Evolutionary conservation across 1,284 basidiomycete genomes (phyloP), one percentile per base, ranked within the genome.

Genomic region (Melanopsichium pennsylvanicum): DNA sequence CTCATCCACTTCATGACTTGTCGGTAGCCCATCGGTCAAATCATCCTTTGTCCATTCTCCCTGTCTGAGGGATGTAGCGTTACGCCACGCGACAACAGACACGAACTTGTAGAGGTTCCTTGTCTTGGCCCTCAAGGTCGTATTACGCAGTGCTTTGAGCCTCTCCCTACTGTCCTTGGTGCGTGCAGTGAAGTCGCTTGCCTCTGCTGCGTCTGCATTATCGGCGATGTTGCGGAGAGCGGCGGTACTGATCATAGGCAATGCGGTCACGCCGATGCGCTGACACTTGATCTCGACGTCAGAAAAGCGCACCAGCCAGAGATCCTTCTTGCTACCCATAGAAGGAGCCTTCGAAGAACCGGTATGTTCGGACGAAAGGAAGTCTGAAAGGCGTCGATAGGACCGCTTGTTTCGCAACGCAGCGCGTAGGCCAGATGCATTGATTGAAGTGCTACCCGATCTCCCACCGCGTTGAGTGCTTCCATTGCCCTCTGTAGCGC

Each of bases 261-360:
- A 81, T 5, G 88, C 89, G 0, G 95, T 98, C 9, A 89, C 90
- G 10, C 95, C 95, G 2, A 88, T 90, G 46, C 91, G 86, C 77
- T 94, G 92, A 81, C 94, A 97, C 44, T 92, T 86, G 37, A 98
- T 83, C 11, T 93, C 89, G 38, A 98, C 94, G 79, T 98, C 95
- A 50, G 93, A 93, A 84, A 98, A 97, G 12, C 88, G 87, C 0
- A 98, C 90, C 48, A 95, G 85, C 95, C 95, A 98, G 43, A 93
- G 79, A 73, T 97, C 94, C 76, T 89, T 89, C 84, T 81, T 81
- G 48, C 69, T 75, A 4, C 79, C 81, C 63, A 81, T 59, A 5
- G 66, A 41, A 2, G 79, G 81, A 16, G 75, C 69, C 43, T 75
- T 77, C n/a, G 67, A 59, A 2, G 66, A 46, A 11, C 45, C 25